Conservation (phyloP, 2,329 filamentous ascomycete species). For the Shiraia sp. region DNA sequence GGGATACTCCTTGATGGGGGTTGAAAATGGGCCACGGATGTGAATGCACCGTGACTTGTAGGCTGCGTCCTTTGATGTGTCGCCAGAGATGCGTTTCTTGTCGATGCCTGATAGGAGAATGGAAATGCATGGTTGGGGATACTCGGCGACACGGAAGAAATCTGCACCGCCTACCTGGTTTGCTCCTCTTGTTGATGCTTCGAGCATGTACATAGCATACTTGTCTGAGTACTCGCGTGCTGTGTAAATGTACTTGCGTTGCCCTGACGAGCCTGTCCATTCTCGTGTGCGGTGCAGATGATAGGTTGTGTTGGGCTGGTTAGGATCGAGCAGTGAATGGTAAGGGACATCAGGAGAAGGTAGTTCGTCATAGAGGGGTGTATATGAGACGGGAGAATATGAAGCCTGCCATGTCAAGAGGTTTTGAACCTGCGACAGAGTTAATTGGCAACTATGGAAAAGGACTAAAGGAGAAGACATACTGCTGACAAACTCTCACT, state of each 20-base stretch:
- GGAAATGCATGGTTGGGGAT: conserved; percentile 36
- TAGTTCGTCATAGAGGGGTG: conserved; percentile 37
- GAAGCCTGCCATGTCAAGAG: conserved; percentile 43
- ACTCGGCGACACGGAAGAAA: conserved; percentile 43
- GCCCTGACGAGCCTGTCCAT: conserved; percentile 39
- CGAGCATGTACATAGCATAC: conserved; percentile 42
- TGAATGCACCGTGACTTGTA: conserved; percentile 44
- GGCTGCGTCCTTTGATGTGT: conserved; percentile 32
- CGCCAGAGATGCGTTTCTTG: conserved; percentile 28
- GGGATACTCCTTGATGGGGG: conserved; percentile 42
- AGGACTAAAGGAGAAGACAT: conserved; percentile 12
- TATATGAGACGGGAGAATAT: conserved; percentile 39
- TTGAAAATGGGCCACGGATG: conserved; percentile 36
- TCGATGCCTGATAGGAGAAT: conserved; percentile 42
- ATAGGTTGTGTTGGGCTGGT: conserved; percentile 37
- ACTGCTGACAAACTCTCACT: conserved; percentile 43
- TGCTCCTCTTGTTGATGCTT: conserved; percentile 37
- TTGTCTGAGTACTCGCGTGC: conserved; percentile 43
- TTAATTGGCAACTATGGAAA: conserved; percentile 7
- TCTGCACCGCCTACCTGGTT: conserved; percentile 40
- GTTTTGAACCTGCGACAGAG: conserved; percentile 34
- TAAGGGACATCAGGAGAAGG: conserved; percentile 41
- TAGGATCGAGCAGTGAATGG: conserved; percentile 38
- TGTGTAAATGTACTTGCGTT: conserved; percentile 42
- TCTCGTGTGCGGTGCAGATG: conserved; percentile 44